Percentiles rank a stretch among this genome's conserved stretches.
Conservation (phyloP, 108 stramenopile genomes). For the Nannochloropsis oceanica region DNA sequence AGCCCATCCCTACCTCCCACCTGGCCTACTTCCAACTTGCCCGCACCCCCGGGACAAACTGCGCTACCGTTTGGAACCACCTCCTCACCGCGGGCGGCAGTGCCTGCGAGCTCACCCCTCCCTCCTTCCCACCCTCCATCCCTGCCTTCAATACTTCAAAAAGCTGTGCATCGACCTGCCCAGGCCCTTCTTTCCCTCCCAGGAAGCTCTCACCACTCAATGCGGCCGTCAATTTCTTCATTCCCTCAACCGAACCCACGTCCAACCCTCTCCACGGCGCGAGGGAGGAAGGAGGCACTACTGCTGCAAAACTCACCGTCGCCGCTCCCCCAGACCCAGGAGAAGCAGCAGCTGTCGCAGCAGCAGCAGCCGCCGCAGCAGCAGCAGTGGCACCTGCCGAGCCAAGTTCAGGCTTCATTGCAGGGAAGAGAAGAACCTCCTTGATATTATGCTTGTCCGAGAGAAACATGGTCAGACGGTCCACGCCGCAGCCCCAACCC, state of each 20-base stretch:
- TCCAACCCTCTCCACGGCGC: background rate
- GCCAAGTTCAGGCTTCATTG: conserved; percentile 82
- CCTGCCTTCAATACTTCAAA: background rate
- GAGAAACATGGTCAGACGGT: conserved; percentile 98
- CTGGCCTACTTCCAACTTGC: background rate
- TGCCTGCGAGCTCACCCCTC: background rate
- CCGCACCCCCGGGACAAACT: background rate
- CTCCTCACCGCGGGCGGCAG: background rate
- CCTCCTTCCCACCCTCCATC: background rate
- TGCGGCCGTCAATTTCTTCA: background rate
- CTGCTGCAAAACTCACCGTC: background rate
- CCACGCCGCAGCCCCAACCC: conserved; percentile 96
- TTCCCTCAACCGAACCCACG: background rate
- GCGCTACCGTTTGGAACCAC: background rate
- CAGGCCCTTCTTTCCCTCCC: background rate
- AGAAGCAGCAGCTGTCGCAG: too few relatives aligned
- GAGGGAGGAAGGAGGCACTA: background rate
- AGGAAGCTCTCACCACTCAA: background rate
- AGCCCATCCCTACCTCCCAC: background rate
- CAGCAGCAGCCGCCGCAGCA: too few relatives aligned
- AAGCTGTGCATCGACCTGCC: background rate
- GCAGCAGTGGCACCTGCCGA: background rate
- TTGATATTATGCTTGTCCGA: conserved; percentile 99
- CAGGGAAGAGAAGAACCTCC: conserved; percentile 98
- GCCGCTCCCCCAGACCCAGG: too few relatives aligned